Evolutionary conservation across 1,284 basidiomycete species (phyloP).

Genomic region (Clitocybe nebularis): DNA sequence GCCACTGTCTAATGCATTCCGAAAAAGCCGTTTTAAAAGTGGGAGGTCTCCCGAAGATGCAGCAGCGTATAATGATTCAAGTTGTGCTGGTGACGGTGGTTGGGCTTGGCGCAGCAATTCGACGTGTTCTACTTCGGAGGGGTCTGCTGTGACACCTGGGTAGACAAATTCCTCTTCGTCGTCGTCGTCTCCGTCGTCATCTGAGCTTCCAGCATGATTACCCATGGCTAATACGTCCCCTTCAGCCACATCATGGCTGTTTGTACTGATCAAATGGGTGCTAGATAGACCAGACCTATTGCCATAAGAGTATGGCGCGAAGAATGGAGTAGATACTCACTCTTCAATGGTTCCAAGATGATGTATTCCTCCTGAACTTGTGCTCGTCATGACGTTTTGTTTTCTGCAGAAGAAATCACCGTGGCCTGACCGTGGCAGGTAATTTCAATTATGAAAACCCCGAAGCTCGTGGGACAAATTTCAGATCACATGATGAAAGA

Average conservation of each 20-base stretch:
- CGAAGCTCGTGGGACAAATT: background rate
- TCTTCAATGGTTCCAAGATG: conserved; percentile 41
- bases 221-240: background rate
- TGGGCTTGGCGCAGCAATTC: conserved; percentile 29
- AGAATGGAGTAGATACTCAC: conserved; percentile 27
- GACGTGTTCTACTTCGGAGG: conserved; percentile 8
- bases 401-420: background rate
- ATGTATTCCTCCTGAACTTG: conserved; percentile 12
- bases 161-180: conserved; percentile 49
- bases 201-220: background rate
- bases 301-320: background rate
- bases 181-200: conserved; percentile 17
- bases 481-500: background rate
- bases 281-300: conserved; percentile 22
- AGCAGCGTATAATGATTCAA: conserved; percentile 74
- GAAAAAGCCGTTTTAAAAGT: conserved; percentile 64
- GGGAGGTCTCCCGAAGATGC: conserved; percentile 71
- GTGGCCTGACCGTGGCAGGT: too few species aligned
- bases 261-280: conserved; percentile 11
- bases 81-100: conserved; percentile 63
- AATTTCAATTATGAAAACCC: too few species aligned
- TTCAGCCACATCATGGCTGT: conserved; percentile 6
- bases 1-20: conserved; percentile 50
- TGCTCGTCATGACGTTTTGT: conserved; percentile 10
- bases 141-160: conserved; percentile 27